Evolutionary conservation across 331 rosid genomes (phyloP), one percentile per base, ranked within the genome.

Genomic region (Malus hybrid): DNA sequence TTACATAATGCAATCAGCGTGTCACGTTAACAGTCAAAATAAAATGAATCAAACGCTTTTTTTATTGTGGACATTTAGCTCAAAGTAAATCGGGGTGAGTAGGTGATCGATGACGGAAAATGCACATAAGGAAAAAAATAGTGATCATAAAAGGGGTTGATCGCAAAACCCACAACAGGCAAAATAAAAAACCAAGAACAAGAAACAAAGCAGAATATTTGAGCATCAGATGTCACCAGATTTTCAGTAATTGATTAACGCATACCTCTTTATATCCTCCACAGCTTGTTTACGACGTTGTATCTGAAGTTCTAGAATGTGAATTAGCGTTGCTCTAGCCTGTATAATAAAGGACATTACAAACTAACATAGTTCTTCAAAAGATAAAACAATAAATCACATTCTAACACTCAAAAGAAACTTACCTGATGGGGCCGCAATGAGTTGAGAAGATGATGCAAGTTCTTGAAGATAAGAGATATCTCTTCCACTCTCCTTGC

Each of bases 401-500:
- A 65, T 9, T 65, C 34, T 52, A 71, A 80, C 63, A n/a, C 20
- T 7, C 11, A 34, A 31, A 72, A 67, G 34, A 27, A 54, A 59
- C 36, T 34, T 64, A 91, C 98, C 88, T 93, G 98, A 84, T 93
- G 97, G 32, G 97, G 98, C 29, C 97, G 94, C 80, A 91, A 66
- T 32, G 95, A 91, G 77, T 93, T 93, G 61, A 93, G 87, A 85
- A 91, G 96, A 79, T 93, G 97, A 77, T 93, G 96, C 66, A 93
- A 71, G 87, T 93, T 93, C 85, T 93, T 91, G 80, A 90, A 91
- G 77, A 90, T 85, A 46, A 93, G 91, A 72, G 98, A 93, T 82
- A 93, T 86, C 56, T 93, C 98, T 85, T 93, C 97, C 20, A 93
- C 96, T 78, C 93, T 87, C 88, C 97, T 91, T 0, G 98, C 98